Evolutionary conservation across 108 stramenopile genomes (phyloP), one percentile per base, ranked within the genome.

Genomic region (Fragilaria radians): DNA sequence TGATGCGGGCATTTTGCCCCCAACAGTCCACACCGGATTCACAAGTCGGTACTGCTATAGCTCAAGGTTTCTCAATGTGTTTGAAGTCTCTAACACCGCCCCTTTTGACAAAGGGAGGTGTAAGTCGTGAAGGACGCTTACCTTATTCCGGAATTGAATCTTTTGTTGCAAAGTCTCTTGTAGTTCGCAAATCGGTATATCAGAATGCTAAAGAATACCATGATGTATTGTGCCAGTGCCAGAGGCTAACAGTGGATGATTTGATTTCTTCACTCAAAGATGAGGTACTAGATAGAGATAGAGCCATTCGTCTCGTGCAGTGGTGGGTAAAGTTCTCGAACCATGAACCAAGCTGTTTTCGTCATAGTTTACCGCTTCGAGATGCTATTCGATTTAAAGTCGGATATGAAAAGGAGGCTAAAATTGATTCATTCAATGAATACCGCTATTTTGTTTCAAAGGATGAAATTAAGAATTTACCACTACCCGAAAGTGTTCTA

Each of bases 1-100:
- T 86, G 36, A 90, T 90, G 89, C 73, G 74, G 55, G 67, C 85
- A 18, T 87, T 78, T 67, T 83, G 85, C 55, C 82, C 89, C 30
- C 66, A 68, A 48, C 83, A 69, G 30, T 87, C 85, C 4, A 90
- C 89, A 5, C 89, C 89, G 0, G 89, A 90, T 56, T 57, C 81
- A 1, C 36, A 71, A 30, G 82, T 90, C 7, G 89, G 89, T 1
- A 82, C 73, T 32, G 72, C 66, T 27, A 42, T 90, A 14, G 89
- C 89, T 0, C 72, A 83, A 52, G 89, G 89, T 2, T 87, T 90
- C 56, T 59, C 71, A 17, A 59, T 81, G 28, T 81, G 75, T 46
- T 57, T 90, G 21, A 59, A 78, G 1, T 54, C 70, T 26, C 52
- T 50, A 30, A 68, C 78, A 7, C 85, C 89, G 32, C 85, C 89